Conservation (phyloP, 306 rosid genomes). For the Glycine soja region DNA sequence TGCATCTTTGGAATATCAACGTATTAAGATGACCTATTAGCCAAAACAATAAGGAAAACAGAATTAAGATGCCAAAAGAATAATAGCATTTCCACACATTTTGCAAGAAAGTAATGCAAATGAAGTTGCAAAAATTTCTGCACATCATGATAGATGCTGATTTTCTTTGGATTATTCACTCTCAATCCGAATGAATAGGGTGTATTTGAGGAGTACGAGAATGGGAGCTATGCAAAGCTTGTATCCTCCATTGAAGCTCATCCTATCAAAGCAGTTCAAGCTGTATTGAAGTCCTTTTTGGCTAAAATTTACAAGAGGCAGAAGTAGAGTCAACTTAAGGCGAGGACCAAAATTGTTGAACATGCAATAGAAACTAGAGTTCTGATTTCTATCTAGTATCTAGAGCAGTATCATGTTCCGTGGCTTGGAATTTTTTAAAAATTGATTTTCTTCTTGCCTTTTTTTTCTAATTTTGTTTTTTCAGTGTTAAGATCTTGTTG, state of each 20-base stretch:
- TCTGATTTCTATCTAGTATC: constrained; percentile 15
- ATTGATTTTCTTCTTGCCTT: constrained; percentile 37
- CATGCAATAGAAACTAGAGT: constrained; percentile 37
- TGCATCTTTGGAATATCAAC: no score
- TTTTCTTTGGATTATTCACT: constrained; percentile 37
- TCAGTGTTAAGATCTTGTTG: constrained; percentile 30
- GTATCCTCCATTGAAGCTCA: constrained; percentile 75
- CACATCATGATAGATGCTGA: not conserved
- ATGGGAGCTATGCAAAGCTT: constrained; percentile 68
- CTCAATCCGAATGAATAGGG: constrained; percentile 52
- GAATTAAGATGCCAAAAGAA: not conserved
- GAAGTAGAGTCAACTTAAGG: constrained; percentile 57
- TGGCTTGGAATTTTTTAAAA: not conserved
- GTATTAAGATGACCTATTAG: no score
- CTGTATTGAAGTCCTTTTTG: constrained; percentile 87
- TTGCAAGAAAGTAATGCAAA: no score
- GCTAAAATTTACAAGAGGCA: constrained; percentile 90
- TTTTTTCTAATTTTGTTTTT: not conserved
- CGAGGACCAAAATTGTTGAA: constrained; percentile 28
- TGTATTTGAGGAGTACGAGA: constrained; percentile 77
- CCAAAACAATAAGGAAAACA: not conserved
- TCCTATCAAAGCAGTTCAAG: constrained; percentile 79
- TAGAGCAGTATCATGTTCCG: not conserved
- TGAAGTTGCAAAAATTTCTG: no score
- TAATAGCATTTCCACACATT: no score